Conservation (phyloP, 805 yeast species). For the Saturnispora gosingensis region DNA sequence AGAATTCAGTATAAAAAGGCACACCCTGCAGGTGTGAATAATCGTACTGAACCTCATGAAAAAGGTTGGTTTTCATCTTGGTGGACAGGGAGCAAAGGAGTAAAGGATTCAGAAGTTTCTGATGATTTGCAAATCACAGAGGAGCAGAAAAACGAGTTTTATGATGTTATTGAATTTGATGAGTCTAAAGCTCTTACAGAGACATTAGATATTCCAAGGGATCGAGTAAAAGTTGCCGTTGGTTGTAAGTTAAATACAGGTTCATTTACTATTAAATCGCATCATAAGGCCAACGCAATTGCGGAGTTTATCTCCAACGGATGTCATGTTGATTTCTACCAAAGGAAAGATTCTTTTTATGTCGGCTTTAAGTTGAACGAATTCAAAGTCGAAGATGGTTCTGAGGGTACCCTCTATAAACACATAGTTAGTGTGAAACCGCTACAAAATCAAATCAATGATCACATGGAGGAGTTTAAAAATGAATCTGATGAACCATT, state of each 20-base stretch:
- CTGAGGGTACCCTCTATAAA: conserved; percentile 68
- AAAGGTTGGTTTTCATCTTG: conserved; percentile 65
- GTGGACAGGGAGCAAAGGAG: conserved; percentile 39
- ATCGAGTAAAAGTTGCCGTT: conserved; percentile 58
- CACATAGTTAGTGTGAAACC: conserved; percentile 82
- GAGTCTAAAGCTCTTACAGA: conserved; percentile 46
- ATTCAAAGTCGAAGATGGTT: conserved; percentile 80
- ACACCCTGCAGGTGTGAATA: conserved; percentile 6
- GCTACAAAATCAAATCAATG: conserved; percentile 32
- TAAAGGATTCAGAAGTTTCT: background rate
- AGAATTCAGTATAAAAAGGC: conserved; percentile 49
- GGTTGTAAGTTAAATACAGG: conserved; percentile 67
- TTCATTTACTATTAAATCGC: conserved; percentile 51
- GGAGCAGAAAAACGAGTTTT: conserved; percentile 81
- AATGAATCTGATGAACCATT: conserved; percentile 40
- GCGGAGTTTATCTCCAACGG: conserved; percentile 81
- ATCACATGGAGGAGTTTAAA: conserved; percentile 12
- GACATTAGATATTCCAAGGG: conserved; percentile 60
- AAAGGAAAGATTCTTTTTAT: conserved; percentile 70
- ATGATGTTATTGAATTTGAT: conserved; percentile 88
- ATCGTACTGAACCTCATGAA: conserved; percentile 5
- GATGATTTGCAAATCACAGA: conserved; percentile 53
- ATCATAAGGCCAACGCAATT: conserved; percentile 37
- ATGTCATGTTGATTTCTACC: conserved; percentile 60
- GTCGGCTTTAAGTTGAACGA: conserved; percentile 70